Conservation (phyloP, 352 stramenopile species). For the Pythium aphanidermatum region DNA sequence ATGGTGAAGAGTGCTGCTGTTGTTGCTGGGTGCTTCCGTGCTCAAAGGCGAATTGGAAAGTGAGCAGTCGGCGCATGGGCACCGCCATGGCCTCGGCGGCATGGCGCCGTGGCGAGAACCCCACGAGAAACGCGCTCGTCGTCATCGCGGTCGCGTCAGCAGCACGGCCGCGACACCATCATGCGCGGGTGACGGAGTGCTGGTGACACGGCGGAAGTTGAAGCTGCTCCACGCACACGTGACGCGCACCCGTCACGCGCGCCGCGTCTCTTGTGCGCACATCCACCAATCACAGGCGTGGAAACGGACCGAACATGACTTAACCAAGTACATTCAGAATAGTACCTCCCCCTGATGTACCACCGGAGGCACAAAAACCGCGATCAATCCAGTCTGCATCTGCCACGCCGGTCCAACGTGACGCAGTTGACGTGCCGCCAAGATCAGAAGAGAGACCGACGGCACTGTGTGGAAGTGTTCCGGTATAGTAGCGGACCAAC, state of each 20-base stretch:
- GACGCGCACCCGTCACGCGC: slow-evolving; percentile 10
- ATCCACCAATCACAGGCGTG: slow-evolving; percentile 6
- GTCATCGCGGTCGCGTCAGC: slow-evolving; percentile 5
- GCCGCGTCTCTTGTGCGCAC: slow-evolving; percentile 1
- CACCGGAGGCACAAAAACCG: too few species aligned
- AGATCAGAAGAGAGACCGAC: too few species aligned
- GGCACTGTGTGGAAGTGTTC: too few species aligned
- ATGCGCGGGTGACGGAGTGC: slow-evolving; percentile 6
- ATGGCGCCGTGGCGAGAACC: slow-evolving; percentile 5
- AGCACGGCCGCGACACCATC: too few species aligned
- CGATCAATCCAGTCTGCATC: too few species aligned
- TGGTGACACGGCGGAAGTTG: slow-evolving; percentile 3
- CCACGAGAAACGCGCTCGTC: slow-evolving; percentile 18
- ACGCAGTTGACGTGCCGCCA: too few species aligned
- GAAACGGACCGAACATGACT: too few species aligned
- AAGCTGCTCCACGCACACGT: slow-evolving; percentile 17
- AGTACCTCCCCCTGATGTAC: too few species aligned
- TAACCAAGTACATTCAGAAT: slow-evolving; percentile 7
- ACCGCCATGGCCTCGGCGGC: too few species aligned
- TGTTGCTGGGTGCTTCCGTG: slow-evolving; percentile 7
- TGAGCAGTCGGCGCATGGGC: slow-evolving; percentile 5
- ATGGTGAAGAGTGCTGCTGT: slow-evolving; percentile 19
- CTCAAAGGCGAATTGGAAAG: slow-evolving; percentile 22
- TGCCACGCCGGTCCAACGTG: too few species aligned
- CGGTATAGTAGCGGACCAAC: too few species aligned